Evolutionary conservation across 2,329 filamentous ascomycete genomes (phyloP), one percentile per base, ranked within the genome.

Genomic region (Calonectria pteridis): DNA sequence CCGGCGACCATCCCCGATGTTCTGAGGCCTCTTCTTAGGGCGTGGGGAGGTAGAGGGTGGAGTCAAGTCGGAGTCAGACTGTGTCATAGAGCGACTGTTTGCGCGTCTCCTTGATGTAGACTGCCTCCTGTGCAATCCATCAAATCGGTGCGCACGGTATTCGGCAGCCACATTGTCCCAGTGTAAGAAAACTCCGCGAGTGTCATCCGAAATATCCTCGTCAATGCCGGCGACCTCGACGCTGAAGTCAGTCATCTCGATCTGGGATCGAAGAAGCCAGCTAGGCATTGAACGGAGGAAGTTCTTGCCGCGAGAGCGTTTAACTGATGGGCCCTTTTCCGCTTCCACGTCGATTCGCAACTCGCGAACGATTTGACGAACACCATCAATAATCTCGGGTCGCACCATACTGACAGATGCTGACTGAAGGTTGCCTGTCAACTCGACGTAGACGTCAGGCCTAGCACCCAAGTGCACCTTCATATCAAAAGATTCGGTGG

Each of bases 141-240:
- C 94, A 10, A 93, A 87, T 77, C 93, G 93, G 78, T 97, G 94
- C 4, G 94, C 94, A 77, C 94, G 93, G 84, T 99, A 99, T 78
- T 98, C 95, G 4, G 94, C 92, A 0, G 93, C 94, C 91, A 96
- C 97, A 0, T 93, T 94, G 77, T 98, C 95, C 55, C 98, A 87
- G 80, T 98, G 96, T 20, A 99, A 82, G 0, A 95, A 95, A 50
- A 98, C 89, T 23, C 97, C 97, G 28, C 95, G 91, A 18, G 94
- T 94, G 70, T 96, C 92, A 55, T 93, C 90, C 0, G 96, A 98
- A 40, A 98, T 95, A 26, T 93, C 91, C 62, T 93, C 89, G 81
- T 99, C 97, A 28, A 97, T 88, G 2, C 97, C 97, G 23, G 97
- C 97, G 67, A 98, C 90, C 83, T 99, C 96, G 65, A 98, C 88